Evolutionary conservation across 768 basidiomycete genomes (phyloP).

Genomic region (Suillus placidus): DNA sequence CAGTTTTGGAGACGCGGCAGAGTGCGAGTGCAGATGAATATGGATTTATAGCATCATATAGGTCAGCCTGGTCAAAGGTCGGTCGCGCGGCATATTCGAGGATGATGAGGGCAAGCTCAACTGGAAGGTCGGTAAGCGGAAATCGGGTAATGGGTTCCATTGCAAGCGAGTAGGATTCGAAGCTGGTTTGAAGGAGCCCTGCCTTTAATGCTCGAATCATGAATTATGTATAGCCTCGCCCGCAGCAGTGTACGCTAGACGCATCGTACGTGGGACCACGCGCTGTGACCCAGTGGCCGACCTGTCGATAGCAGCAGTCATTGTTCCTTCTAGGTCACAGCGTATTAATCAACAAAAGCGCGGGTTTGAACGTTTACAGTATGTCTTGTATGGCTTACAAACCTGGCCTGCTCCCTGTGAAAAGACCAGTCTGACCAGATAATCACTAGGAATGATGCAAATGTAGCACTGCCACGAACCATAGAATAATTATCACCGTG

Average conservation of each 20-base stretch:
- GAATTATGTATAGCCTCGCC: not conserved
- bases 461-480: not conserved
- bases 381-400: not conserved
- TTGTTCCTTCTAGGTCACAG: not conserved
- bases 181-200: not conserved
- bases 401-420: not conserved
- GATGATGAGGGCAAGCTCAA: slow-evolving; percentile 40
- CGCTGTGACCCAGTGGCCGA: not conserved
- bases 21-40: slow-evolving; percentile 35
- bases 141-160: slow-evolving; percentile 10
- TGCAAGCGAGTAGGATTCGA: not conserved
- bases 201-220: not conserved
- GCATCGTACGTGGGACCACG: slow-evolving; percentile 13
- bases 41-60: slow-evolving; percentile 5
- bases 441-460: too few species aligned
- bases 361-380: not conserved
- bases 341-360: not conserved
- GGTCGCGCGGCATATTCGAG: slow-evolving; percentile 35
- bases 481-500: not conserved
- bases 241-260: not conserved
- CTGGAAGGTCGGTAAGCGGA: slow-evolving; percentile 31
- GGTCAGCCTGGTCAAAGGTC: slow-evolving; percentile 9
- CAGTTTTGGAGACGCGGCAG: slow-evolving; percentile 34
- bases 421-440: too few species aligned
- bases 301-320: not conserved